Conservation (phyloP, 2,329 filamentous ascomycete species). For the Trichoderma citrinoviride region DNA sequence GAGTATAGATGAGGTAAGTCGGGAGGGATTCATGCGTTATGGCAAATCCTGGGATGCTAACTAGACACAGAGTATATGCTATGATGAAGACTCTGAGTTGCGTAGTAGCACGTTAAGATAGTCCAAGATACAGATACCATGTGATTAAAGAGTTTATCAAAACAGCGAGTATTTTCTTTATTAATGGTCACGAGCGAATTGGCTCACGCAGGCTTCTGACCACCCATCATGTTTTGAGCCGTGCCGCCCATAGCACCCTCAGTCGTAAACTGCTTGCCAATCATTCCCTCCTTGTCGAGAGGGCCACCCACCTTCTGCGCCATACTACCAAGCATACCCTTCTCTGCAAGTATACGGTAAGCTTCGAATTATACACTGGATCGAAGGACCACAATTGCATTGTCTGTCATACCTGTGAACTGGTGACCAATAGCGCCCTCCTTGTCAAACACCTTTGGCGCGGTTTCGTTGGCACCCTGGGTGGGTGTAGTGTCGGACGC, state of each 20-base stretch:
- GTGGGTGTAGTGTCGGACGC: neutral
- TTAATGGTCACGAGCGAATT: too few relatives aligned
- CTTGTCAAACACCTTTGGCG: slow-evolving; percentile 3
- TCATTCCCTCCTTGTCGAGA: neutral
- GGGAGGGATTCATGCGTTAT: too few relatives aligned
- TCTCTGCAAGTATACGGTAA: neutral
- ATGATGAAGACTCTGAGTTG: too few relatives aligned
- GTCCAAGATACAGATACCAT: too few relatives aligned
- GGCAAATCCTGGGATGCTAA: too few relatives aligned
- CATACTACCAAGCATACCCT: neutral
- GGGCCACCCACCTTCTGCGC: neutral
- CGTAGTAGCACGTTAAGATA: too few relatives aligned
- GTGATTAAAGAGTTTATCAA: too few relatives aligned
- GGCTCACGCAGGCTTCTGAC: neutral
- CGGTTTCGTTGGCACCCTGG: neutral
- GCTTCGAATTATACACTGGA: neutral
- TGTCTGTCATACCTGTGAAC: neutral
- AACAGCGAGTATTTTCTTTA: too few relatives aligned
- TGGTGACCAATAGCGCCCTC: neutral
- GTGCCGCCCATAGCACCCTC: neutral
- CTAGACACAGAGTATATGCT: too few relatives aligned
- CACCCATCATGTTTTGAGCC: neutral
- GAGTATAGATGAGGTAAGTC: too few relatives aligned
- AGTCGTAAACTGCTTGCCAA: neutral
- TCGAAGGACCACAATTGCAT: neutral